phyloP scores from a whole-genome alignment of 2,329 filamentous ascomycete species.

The Fusarium lateritium region DNA sequence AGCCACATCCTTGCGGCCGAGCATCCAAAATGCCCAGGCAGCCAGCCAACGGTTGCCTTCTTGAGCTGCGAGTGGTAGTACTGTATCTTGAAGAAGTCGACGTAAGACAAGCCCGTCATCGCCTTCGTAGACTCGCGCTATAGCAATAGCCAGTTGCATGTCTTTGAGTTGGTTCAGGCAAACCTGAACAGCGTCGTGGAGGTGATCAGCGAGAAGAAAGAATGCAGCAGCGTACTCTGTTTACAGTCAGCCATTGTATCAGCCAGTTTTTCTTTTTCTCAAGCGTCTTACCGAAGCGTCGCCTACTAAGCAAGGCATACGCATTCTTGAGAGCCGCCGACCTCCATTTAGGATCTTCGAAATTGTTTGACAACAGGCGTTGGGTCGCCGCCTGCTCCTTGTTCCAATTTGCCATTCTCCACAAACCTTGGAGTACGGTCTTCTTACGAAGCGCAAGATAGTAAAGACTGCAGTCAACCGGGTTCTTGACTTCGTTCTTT shows the following conservation, averaged over 20 bases:
- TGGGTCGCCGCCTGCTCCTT: conserved; percentile 86
- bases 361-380: conserved; percentile 89
- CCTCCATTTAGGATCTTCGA: conserved; percentile 87
- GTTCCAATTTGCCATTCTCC: conserved; percentile 94
- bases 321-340: conserved; percentile 95
- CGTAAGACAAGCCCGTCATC: conserved; percentile 82
- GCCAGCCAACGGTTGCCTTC: conserved; percentile 94
- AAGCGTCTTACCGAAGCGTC: conserved; percentile 79
- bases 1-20: conserved; percentile 85
- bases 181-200: conserved; percentile 88
- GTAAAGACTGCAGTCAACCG: conserved; percentile 90
- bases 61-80: conserved; percentile 81
- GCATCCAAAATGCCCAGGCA: conserved; percentile 96
- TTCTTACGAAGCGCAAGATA: conserved; percentile 95
- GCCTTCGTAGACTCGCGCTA: conserved; percentile 89
- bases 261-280: not conserved
- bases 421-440: conserved; percentile 87
- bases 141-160: conserved; percentile 88
- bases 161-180: conserved; percentile 91
- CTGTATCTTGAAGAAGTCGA: conserved; percentile 82
- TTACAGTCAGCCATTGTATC: conserved; percentile 55
- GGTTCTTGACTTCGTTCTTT: conserved; percentile 87
- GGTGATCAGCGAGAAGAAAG: conserved; percentile 89
- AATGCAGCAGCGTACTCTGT: conserved; percentile 94
- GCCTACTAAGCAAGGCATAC: conserved; percentile 92